Evolutionary conservation across 1,284 basidiomycete species (phyloP).

Genomic region (Bondarzewia mesenterica): DNA sequence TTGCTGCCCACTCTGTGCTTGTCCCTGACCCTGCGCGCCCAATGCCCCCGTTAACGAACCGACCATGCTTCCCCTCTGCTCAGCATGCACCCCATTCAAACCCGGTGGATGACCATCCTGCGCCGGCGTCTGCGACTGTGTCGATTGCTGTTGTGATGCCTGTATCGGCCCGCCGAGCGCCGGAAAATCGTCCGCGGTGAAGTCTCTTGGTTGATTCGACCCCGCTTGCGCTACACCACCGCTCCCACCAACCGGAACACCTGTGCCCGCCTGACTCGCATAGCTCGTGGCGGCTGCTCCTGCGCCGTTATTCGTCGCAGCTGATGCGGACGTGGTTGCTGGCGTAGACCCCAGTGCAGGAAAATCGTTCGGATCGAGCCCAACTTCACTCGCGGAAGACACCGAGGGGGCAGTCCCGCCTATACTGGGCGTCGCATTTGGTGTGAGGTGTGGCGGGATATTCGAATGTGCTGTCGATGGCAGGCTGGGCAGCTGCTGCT

Average conservation of each 20-base stretch:
- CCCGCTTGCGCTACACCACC: constrained; percentile 20
- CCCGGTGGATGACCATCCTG: constrained; percentile 55
- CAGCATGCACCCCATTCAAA: constrained; percentile 56
- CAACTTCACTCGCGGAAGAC: constrained; percentile 63
- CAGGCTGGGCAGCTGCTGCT: constrained; percentile 24
- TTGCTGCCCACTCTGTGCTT: constrained; percentile 29
- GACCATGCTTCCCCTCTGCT: constrained; percentile 38
- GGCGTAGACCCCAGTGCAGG: constrained; percentile 67
- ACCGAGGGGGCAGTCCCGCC: constrained; percentile 41
- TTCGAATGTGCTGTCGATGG: constrained; percentile 17
- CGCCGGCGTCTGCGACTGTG: constrained; percentile 19
- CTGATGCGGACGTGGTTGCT: constrained; percentile 21
- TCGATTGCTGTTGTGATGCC: constrained; percentile 29
- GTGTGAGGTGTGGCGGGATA: constrained; percentile 14
- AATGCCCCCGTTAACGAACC: constrained; percentile 21
- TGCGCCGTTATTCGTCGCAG: constrained; percentile 18
- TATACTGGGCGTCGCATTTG: no score
- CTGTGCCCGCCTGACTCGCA: constrained; percentile 66
- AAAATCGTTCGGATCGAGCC: constrained; percentile 81
- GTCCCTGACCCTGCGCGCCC: constrained; percentile 25
- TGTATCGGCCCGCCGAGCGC: constrained; percentile 56
- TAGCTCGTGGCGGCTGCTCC: constrained; percentile 45
- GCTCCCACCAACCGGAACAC: constrained; percentile 15
- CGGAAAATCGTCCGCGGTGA: constrained; percentile 76
- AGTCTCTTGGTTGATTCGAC: constrained; percentile 51